These are phyloP conservation scores for Potentilla sterilis DNA, from an alignment of 306 rosid species.

Conservation along the genomic window DNA sequence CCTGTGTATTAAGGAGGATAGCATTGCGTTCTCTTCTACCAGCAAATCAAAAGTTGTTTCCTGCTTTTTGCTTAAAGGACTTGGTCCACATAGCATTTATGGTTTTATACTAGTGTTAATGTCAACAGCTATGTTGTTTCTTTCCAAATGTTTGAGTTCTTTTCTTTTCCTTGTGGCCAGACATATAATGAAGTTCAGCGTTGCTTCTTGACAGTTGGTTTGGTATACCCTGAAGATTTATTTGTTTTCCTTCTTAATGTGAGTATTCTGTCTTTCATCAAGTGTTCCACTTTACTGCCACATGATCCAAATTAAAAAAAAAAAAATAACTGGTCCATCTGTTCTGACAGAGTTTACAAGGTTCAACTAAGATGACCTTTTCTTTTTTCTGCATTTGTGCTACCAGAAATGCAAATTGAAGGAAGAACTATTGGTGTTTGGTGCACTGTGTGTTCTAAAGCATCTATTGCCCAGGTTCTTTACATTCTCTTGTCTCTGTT, in stretches of 20 bases:
- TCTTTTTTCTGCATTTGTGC: slow-evolving; percentile 1
- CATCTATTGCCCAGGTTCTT: slow-evolving; percentile 90
- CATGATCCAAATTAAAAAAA: neutral
- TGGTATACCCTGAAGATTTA: slow-evolving; percentile 88
- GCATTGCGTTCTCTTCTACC: neutral
- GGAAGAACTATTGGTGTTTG: slow-evolving; percentile 81
- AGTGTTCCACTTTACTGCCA: neutral
- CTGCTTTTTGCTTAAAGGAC: neutral
- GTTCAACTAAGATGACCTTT: neutral
- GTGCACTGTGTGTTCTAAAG: slow-evolving; percentile 80
- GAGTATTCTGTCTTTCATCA: slow-evolving; percentile 37
- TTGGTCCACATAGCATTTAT: neutral
- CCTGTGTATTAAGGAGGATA: neutral
- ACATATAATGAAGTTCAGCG: slow-evolving; percentile 92
- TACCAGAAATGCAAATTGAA: slow-evolving; percentile 83
- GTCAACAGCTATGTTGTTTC: slow-evolving; percentile 11
- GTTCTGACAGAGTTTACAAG: neutral
- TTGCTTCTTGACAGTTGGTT: slow-evolving; percentile 91
- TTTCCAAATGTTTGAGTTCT: slow-evolving; percentile 16
- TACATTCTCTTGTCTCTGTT: slow-evolving; percentile 16
- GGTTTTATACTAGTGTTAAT: neutral
- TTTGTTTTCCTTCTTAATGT: slow-evolving; percentile 80
- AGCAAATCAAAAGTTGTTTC: neutral
- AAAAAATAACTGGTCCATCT: neutral
- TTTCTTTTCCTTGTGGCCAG: slow-evolving; percentile 43